phyloP scores from a whole-genome alignment of 345 rosid genomes.

The Bruguiera sexangula region DNA sequence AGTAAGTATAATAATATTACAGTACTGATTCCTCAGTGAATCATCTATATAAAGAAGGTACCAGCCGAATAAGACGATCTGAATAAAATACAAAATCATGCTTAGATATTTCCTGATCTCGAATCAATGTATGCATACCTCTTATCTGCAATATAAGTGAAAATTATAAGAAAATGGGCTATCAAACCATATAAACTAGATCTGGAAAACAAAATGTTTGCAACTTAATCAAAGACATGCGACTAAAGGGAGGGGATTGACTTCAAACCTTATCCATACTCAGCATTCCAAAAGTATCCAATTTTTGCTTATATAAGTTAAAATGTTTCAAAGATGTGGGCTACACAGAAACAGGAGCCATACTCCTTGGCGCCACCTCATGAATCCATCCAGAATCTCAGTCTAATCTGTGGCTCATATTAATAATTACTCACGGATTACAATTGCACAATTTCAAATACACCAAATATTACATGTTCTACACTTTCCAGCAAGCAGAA shows the following conservation, averaged over 20 bases:
- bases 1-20: background rate
- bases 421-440: too few species aligned
- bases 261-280: background rate
- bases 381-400: background rate
- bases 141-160: constrained; percentile 58
- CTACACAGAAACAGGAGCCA: background rate
- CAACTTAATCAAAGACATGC: background rate
- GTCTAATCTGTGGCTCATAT: background rate
- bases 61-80: constrained; percentile 94
- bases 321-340: background rate
- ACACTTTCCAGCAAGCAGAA: constrained; percentile 1
- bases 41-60: constrained; percentile 30
- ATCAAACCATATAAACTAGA: background rate
- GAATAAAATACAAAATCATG: constrained; percentile 98
- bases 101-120: constrained; percentile 90
- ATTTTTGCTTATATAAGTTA: background rate
- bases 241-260: background rate
- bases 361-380: background rate
- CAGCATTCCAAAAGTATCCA: background rate
- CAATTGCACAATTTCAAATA: too few species aligned
- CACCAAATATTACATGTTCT: background rate
- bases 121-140: constrained; percentile 99
- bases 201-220: background rate
- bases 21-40: background rate
- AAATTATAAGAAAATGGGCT: background rate